Evolutionary conservation across 768 basidiomycete species (phyloP), one percentile per base, ranked within the genome.

Genomic region (Lentinula sp.): DNA sequence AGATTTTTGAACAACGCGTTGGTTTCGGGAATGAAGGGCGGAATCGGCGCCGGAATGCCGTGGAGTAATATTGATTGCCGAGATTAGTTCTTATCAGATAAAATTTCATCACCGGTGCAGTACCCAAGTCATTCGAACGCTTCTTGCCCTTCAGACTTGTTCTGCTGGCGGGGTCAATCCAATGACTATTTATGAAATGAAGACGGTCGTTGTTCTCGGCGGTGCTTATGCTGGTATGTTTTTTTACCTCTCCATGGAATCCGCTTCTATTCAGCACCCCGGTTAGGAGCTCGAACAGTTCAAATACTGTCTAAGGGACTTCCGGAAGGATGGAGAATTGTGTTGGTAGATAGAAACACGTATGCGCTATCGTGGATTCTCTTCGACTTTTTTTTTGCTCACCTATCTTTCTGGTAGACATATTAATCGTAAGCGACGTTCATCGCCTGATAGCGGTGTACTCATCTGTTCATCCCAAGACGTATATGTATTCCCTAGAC

Each of bases 311-410:
- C 80, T 6, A 71, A 78, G 8, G 73, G 72, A 12, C 68, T 86
- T 16, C 84, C 84, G 4, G 69, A 73, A 13, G 79, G 71, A 15
- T 84, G 85, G 82, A 76, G 79, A 32, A 74, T 88, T 28, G 73
- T 86, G 4, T 68, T 86, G 12, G 74, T 87, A 41, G 85, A 87
- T 63, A 73, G 83, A 52, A 87, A 88, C 67, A 81, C 79, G 79
- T 85, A 70, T n/a, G n/a, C 62, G 80, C 74, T 10, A 1, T 35
- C 6, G n/a, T 53, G 1, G 2, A 10, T 6, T 42, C 32, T 10
- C 56, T 56, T 9, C 4, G 10, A n/a, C 7, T 28, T 4, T 10
- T 23, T 42, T 20, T 4, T n/a, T 57, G n/a, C 23, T 35, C 5
- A 58, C 15, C 41, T 46, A 23, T 36, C 20, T 16, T 5, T 33